phyloP scores from a whole-genome alignment of 495 filamentous ascomycete species.

The Lophium mytilinum region DNA sequence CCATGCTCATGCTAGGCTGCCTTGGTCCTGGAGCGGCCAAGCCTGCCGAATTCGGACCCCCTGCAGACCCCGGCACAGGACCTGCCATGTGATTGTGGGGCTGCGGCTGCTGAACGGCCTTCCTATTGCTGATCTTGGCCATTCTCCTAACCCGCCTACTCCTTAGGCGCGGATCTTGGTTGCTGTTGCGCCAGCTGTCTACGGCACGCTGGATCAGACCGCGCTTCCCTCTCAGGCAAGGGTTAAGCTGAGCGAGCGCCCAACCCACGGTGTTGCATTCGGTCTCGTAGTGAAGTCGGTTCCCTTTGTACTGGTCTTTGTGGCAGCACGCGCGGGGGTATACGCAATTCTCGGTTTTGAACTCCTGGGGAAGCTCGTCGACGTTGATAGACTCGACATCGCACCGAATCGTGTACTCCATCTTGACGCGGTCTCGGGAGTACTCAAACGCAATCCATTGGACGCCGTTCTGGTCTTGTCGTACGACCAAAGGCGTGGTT shows the following conservation, averaged over 20 bases:
- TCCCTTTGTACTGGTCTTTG: conserved; percentile 94
- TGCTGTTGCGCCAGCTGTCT: conserved; percentile 98
- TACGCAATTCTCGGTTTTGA: conserved; percentile 97
- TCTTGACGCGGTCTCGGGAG: conserved; percentile 94
- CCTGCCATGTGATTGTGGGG: conserved; percentile 45
- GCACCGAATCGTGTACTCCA: conserved; percentile 98
- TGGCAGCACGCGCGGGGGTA: conserved; percentile 91
- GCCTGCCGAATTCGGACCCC: conserved; percentile 28
- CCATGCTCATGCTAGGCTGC: conserved; percentile 47
- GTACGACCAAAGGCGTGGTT: conserved; percentile 87
- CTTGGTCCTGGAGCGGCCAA: conserved; percentile 25
- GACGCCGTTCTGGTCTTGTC: conserved; percentile 92
- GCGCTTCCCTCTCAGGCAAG: conserved; percentile 80
- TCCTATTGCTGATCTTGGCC: conserved; percentile 88
- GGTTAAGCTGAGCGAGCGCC: conserved; percentile 90
- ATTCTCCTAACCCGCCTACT: conserved; percentile 86
- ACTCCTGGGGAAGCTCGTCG: conserved; percentile 72
- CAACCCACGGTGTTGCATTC: conserved; percentile 98
- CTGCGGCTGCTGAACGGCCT: conserved; percentile 43
- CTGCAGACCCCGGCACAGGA: conserved; percentile 41
- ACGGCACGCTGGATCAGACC: conserved; percentile 95
- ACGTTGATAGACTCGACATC: conserved; percentile 95
- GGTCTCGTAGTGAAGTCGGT: conserved; percentile 90
- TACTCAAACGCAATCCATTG: conserved; percentile 99
- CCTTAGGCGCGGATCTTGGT: conserved; percentile 83